Evolutionary conservation across 106 monocot species (phyloP), one percentile per base, ranked within the genome.

Genomic region (Gastrodia elata): DNA sequence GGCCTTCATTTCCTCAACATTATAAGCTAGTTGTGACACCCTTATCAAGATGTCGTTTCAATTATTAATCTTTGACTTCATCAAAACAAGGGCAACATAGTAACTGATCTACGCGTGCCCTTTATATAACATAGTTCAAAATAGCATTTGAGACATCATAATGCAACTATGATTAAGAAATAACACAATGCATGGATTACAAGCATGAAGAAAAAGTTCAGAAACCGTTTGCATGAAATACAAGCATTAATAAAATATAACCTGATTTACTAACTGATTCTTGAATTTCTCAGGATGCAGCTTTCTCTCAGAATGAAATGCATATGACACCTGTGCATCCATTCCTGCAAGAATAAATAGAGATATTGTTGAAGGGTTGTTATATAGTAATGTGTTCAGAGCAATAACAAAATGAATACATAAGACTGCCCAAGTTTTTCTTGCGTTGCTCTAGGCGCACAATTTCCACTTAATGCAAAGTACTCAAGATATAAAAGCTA

Each of bases 241-340:
- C 58, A 33, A 38, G 32, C 39, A 70, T 34, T 13, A 77, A 67
- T 41, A 48, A 46, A 10, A 35, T 8, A 58, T 24, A 1, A 81
- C 81, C 81, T 81, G 81, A 73, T 81, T 81, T 13, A 71, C 72
- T 40, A 81, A 52, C 55, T 81, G 81, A 28, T 83, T 84, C 73
- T 84, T 87, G 76, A 87, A 87, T 52, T 82, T 88, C 73, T 88
- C 88, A 8, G 88, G 88, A 80, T 88, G 84, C 76, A 72, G 37
- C 80, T 88, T 88, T 40, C 88, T 59, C 71, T 85, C 88, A 35
- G 82, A 82, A 68, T 88, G 88, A 80, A 88, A 88, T 69, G 77
- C 84, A 77, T 88, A 88, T 34, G 88, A 88, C 49, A 88, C 77
- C 82, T 88, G 84, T 2, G 88, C 88, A 80, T 88, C 88, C 88